Evolutionary conservation across 139 green algal genomes (phyloP), one percentile per base, ranked within the genome.

Genomic region (Raphidocelis subcapitata): DNA sequence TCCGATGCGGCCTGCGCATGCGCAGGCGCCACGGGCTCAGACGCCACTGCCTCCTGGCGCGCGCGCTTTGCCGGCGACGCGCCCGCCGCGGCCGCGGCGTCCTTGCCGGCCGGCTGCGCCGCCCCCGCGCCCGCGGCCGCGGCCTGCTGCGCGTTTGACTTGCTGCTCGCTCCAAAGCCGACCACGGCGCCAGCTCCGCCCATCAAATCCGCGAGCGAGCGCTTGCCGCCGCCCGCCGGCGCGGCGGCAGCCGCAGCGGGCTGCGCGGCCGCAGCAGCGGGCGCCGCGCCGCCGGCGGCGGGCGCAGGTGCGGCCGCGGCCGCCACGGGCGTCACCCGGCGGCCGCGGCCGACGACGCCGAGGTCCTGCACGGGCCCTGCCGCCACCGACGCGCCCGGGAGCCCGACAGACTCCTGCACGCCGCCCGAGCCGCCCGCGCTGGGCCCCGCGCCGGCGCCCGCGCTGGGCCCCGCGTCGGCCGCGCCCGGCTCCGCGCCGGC

Each of bases 281-380:
- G 20, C 29, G 4, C 67, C 51, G 24, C 68, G 57, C 23, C 68
- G 59, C 2, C 33, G 44, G 70, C 60, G 46, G 68, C 32, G 28
- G 37, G 56, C 20, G 59, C 69, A 36, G 68, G n/a, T 46, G 55
- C 36, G 59, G 33, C 5, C 37, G 70, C 31, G 29, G 54, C 70
- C n/a, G 71, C 55, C 47, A 57, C 26, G 24, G 71, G 49, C 31
- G 71, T 47, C 12, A 77, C 71, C 10, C 71, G 62, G 61, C 68
- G 71, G 73, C 79, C 79, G 15, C 76, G 69, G 28, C 79, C 79
- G 23, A 84, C 73, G 3, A 74, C 65, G 3, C 79, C 79, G 14
- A 84, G 72, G n/a, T 74, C 54, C 5, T 56, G 36, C 26, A 71
- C 52, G 8, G 62, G 44, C 32, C 52, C 76, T 0, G 70, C n/a